These are phyloP conservation scores for Rhododendron vialii DNA, from an alignment of 148 eudicot genomes.

Conservation along the genomic window DNA sequence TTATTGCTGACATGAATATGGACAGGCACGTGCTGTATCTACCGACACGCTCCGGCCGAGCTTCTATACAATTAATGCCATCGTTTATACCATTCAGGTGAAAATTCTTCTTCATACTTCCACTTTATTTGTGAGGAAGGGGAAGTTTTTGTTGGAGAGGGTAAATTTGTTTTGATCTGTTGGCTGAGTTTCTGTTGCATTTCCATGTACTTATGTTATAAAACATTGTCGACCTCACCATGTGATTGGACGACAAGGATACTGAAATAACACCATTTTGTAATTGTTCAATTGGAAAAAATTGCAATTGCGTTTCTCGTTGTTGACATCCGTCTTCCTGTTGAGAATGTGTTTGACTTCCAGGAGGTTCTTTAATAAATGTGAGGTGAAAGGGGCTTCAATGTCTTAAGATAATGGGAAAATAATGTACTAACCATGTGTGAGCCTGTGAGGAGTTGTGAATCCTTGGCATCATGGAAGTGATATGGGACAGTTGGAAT, in stretches of 20 bases:
- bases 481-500: neutral
- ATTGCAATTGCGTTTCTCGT: neutral
- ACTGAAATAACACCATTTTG: neutral
- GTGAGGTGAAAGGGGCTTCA: neutral
- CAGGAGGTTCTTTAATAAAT: neutral
- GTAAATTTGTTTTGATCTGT: neutral
- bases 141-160: constrained; percentile 1
- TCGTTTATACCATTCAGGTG: constrained; percentile 85
- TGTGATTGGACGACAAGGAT: constrained; percentile 4
- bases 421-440: neutral
- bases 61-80: constrained; percentile 77
- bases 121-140: neutral
- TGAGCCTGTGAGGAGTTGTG: neutral
- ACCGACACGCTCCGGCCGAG: constrained; percentile 83
- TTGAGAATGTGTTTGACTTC: neutral
- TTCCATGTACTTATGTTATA: neutral
- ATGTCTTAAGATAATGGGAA: neutral
- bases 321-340: neutral
- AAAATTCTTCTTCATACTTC: constrained; percentile 16
- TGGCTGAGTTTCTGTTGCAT: neutral
- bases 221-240: neutral
- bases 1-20: constrained; percentile 6
- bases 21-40: constrained; percentile 83
- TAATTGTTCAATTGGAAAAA: neutral
- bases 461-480: neutral